Evolutionary conservation across 1,139 yeast genomes (phyloP).

Genomic region (Chernovozyma aurita): DNA sequence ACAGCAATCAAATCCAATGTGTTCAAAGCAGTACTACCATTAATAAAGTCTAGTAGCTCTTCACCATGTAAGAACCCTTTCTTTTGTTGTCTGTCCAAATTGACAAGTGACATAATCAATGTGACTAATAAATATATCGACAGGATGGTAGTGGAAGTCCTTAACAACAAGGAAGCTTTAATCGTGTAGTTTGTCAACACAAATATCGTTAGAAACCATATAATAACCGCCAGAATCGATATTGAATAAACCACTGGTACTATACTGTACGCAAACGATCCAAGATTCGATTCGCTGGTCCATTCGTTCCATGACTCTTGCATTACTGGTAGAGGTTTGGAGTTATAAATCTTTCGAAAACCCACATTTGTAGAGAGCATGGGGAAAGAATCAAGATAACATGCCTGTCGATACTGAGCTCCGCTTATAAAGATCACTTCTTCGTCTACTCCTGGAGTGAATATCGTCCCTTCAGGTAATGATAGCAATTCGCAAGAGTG

Average conservation of each 20-base stretch:
- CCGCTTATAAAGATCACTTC: conserved; percentile 17
- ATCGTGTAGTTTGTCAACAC: conserved; percentile 58
- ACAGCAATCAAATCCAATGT: conserved; percentile 63
- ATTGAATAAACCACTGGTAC: conserved; percentile 60
- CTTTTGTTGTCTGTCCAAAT: conserved; percentile 46
- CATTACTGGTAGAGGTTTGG: conserved; percentile 36
- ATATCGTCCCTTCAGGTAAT: conserved; percentile 32
- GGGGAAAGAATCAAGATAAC: conserved; percentile 37
- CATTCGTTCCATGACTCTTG: conserved; percentile 37
- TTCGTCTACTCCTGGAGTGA: conserved; percentile 21
- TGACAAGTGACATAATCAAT: conserved; percentile 43
- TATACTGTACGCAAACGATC: conserved; percentile 51
- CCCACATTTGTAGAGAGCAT: conserved; percentile 41
- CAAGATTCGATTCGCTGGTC: conserved; percentile 28
- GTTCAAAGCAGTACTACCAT: conserved; percentile 45
- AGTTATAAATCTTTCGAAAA: conserved; percentile 21
- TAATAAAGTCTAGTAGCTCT: conserved; percentile 43
- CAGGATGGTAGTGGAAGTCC: conserved; percentile 43
- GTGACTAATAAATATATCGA: conserved; percentile 51
- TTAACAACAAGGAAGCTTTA: conserved; percentile 47
- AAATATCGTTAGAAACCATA: conserved; percentile 59
- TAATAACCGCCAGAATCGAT: conserved; percentile 61
- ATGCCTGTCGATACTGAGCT: conserved; percentile 31
- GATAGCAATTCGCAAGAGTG: conserved; percentile 29
- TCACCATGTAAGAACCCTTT: conserved; percentile 56